Percentiles rank a stretch among this genome's conserved stretches.
These are phyloP conservation scores for Metschnikowia baotianmanensis DNA, from an alignment of 805 yeast species.

Conservation along the genomic window DNA sequence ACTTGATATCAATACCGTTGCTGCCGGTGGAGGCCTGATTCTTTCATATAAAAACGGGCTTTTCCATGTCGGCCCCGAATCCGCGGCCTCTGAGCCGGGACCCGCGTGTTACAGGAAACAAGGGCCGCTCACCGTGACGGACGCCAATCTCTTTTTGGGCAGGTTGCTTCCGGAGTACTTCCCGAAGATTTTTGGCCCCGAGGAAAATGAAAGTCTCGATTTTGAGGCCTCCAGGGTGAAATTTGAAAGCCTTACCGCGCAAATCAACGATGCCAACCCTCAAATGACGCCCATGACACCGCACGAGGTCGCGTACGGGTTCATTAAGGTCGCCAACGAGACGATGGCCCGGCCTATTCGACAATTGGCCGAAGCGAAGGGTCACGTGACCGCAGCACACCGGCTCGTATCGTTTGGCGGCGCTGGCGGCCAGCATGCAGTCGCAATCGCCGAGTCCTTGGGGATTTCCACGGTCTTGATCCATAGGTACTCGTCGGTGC, in stretches of 20 bases:
- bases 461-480: constrained; percentile 18
- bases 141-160: constrained; percentile 20
- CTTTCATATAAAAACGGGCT: constrained; percentile 20
- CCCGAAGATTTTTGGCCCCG: constrained; percentile 20
- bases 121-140: constrained; percentile 22
- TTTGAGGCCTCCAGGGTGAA: constrained; percentile 12
- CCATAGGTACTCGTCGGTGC: constrained; percentile 20
- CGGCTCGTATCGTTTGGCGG: constrained; percentile 22
- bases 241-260: constrained; percentile 14
- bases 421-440: constrained; percentile 22
- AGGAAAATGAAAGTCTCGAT: constrained; percentile 18
- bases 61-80: constrained; percentile 22
- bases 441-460: constrained; percentile 19
- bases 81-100: constrained; percentile 21
- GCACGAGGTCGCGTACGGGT: constrained; percentile 19
- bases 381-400: constrained; percentile 18
- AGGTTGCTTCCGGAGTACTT: constrained; percentile 20
- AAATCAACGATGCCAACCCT: constrained; percentile 15
- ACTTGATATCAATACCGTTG: constrained; percentile 43
- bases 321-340: constrained; percentile 20
- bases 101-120: constrained; percentile 24
- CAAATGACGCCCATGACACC: constrained; percentile 16
- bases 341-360: constrained; percentile 23
- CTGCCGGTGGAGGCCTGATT: constrained; percentile 48
- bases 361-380: constrained; percentile 20